Percentiles rank a stretch among this genome's conserved stretches.
These are phyloP conservation scores for Carex parvula DNA, from an alignment of 176 grass and related monocot species.

Conservation along the genomic window DNA sequence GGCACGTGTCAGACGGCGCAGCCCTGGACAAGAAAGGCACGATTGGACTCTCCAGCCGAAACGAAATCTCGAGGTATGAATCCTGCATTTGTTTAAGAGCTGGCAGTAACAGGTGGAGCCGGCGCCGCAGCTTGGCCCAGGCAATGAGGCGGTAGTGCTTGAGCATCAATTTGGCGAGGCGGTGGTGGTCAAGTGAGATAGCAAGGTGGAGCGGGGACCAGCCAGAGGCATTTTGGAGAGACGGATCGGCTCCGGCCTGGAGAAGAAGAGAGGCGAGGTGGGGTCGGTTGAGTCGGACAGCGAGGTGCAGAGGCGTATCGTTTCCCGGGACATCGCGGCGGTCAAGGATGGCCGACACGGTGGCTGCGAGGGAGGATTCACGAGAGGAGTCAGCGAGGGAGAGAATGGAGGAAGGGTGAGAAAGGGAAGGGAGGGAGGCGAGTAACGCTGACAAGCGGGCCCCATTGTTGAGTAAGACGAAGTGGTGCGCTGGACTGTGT, in stretches of 20 bases:
- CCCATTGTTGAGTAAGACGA: conserved; percentile 52
- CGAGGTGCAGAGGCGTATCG: conserved; percentile 81
- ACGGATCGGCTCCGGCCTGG: conserved; percentile 64
- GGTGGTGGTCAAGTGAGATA: conserved; percentile 55
- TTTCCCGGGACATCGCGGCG: conserved; percentile 68
- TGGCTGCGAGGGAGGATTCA: conserved; percentile 47
- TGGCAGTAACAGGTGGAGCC: conserved; percentile 51
- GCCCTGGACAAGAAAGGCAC: conserved; percentile 79
- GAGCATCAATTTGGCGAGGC: conserved; percentile 61
- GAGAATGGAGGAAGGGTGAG: conserved; percentile 58
- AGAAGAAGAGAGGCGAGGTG: conserved; percentile 41
- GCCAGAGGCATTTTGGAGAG: conserved; percentile 82
- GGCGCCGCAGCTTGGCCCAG: conserved; percentile 74
- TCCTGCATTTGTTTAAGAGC: conserved; percentile 78
- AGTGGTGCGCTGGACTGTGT: conserved; percentile 67
- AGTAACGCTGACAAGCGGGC: conserved; percentile 45
- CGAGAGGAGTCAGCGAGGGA: conserved; percentile 48
- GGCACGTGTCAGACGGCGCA: conserved; percentile 85
- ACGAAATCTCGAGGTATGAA: conserved; percentile 81
- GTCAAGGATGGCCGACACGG: conserved; percentile 54
- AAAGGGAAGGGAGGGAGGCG: conserved; percentile 48
- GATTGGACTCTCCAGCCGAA: conserved; percentile 90
- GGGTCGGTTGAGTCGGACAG: conserved; percentile 51
- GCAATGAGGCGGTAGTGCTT: conserved; percentile 70
- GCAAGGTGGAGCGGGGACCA: conserved; percentile 92